phyloP scores from a whole-genome alignment of 2,329 filamentous ascomycete genomes.

The Aspergillus quadricinctus region DNA sequence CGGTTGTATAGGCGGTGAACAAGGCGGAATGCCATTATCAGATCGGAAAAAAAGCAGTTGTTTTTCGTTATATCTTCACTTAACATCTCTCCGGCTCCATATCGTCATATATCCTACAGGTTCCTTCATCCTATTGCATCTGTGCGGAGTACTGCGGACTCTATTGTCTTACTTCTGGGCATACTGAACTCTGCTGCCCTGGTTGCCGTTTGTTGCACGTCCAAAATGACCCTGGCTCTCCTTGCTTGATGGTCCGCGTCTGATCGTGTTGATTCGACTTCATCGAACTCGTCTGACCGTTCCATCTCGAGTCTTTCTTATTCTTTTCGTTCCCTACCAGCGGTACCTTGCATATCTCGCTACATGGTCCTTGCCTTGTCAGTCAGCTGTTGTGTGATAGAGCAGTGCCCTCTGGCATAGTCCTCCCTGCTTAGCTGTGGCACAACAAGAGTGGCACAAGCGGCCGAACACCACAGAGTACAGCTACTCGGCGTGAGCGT shows the following conservation, averaged over 20 bases:
- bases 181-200: neutral
- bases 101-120: neutral
- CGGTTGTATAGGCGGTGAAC: constrained; percentile 59
- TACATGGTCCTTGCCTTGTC: neutral
- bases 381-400: neutral
- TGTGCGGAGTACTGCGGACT: neutral
- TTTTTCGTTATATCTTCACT: neutral
- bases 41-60: neutral
- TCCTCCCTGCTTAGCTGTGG: neutral
- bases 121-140: neutral
- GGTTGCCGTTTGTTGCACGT: neutral
- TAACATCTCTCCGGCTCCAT: neutral
- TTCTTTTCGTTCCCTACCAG: neutral
- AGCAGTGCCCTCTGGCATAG: neutral
- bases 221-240: neutral
- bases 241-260: neutral
- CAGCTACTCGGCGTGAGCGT: neutral
- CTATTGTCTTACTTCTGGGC: neutral
- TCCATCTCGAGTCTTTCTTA: neutral
- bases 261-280: neutral
- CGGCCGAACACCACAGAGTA: neutral
- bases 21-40: constrained; percentile 42
- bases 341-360: neutral
- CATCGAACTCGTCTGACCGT: neutral
- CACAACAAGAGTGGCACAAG: neutral